phyloP scores from a whole-genome alignment of 331 rosid genomes.

The Pyrus hybrid region DNA sequence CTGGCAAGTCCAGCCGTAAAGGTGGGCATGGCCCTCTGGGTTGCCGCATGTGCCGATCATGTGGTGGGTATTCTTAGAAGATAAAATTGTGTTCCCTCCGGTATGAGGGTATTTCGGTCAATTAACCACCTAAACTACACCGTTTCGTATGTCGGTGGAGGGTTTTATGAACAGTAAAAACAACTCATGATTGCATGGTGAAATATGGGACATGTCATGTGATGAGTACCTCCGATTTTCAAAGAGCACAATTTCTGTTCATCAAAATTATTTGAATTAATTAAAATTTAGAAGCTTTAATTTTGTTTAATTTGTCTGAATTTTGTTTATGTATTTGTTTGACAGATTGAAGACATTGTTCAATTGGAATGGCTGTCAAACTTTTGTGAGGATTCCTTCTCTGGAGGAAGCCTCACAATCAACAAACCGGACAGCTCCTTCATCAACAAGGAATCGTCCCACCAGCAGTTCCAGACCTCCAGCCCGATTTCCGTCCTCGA shows the following conservation, averaged over 20 bases:
- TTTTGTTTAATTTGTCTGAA: background rate
- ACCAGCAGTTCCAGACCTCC: constrained; percentile 63
- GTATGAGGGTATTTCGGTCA: constrained; percentile 12
- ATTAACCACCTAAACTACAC: background rate
- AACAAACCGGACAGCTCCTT: constrained; percentile 38
- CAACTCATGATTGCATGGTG: background rate
- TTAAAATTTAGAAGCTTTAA: background rate
- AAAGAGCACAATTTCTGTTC: background rate
- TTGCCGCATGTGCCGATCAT: background rate
- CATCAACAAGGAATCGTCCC: constrained; percentile 34
- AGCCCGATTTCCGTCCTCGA: constrained; percentile 96
- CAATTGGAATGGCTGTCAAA: constrained; percentile 91
- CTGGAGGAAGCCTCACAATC: constrained; percentile 73
- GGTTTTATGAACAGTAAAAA: background rate
- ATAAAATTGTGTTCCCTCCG: background rate
- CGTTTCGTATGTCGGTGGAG: constrained; percentile 2
- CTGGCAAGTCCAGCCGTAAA: constrained; percentile 28
- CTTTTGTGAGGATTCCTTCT: constrained; percentile 88
- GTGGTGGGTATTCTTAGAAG: background rate
- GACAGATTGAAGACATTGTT: constrained; percentile 85
- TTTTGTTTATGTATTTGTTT: background rate
- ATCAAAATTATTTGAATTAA: background rate
- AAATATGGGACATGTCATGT: background rate
- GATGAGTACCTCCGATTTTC: background rate
- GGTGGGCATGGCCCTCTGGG: background rate